These are phyloP conservation scores for Fusarium compactum DNA, from an alignment of 2,329 filamentous ascomycete genomes.

Conservation along the genomic window DNA sequence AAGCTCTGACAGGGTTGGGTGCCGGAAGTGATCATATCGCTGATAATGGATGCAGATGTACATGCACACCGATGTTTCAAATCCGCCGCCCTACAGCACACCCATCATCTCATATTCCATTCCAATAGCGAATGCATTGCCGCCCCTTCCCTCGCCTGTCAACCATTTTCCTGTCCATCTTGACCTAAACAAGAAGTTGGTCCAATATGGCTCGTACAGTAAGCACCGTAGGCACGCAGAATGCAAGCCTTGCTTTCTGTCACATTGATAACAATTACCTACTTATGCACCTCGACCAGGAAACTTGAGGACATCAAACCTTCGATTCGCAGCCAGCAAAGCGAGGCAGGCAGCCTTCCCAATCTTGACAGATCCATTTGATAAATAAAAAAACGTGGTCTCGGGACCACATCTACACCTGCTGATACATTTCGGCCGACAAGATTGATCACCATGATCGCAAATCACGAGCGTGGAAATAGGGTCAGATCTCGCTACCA, in stretches of 20 bases:
- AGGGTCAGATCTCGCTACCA: slow-evolving; percentile 40
- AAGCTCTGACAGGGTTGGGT: slow-evolving; percentile 18
- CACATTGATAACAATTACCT: background rate
- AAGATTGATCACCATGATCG: slow-evolving; percentile 29
- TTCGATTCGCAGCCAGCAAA: slow-evolving; percentile 28
- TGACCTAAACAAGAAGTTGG: slow-evolving; percentile 6
- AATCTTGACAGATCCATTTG: slow-evolving; percentile 35
- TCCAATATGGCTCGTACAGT: background rate
- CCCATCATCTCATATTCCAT: slow-evolving; percentile 13
- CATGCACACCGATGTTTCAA: slow-evolving; percentile 43
- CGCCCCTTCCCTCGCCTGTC: background rate
- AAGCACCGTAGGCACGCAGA: background rate
- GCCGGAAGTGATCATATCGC: background rate
- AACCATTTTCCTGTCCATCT: slow-evolving; percentile 12
- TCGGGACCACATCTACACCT: slow-evolving; percentile 36
- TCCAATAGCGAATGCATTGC: slow-evolving; percentile 9
- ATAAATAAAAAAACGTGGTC: slow-evolving; percentile 38
- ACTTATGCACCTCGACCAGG: background rate
- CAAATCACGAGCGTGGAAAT: background rate
- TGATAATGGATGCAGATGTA: slow-evolving; percentile 26
- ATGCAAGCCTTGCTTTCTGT: slow-evolving; percentile 1
- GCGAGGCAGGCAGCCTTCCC: slow-evolving; percentile 10
- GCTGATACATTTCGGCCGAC: slow-evolving; percentile 30
- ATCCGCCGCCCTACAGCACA: slow-evolving; percentile 4
- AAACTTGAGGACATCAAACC: slow-evolving; percentile 9